These are phyloP conservation scores for Eucalyptus victrix DNA, from an alignment of 345 rosid species.

Conservation along the genomic window DNA sequence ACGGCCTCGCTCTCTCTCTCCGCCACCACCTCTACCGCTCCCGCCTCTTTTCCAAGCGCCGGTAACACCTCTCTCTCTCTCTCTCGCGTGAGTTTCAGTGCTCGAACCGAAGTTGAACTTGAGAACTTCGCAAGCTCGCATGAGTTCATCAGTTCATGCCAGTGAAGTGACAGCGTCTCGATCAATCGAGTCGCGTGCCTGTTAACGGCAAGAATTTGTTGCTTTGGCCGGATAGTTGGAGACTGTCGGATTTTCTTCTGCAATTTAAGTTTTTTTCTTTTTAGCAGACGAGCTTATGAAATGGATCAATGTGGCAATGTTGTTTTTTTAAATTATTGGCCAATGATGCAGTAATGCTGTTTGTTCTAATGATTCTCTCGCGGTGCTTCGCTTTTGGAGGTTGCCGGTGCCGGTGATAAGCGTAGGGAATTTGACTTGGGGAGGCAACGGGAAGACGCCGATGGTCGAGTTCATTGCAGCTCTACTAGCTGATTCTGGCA, in stretches of 20 bases:
- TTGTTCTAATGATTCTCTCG: neutral
- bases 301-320: neutral
- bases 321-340: neutral
- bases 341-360: neutral
- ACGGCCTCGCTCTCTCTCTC: constrained; percentile 32
- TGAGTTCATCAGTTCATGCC: neutral
- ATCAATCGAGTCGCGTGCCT: neutral
- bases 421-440: constrained; percentile 90
- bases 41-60: constrained; percentile 30
- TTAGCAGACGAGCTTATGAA: neutral
- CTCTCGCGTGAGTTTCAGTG: neutral
- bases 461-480: constrained; percentile 68
- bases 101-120: neutral
- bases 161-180: neutral
- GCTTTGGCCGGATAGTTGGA: neutral
- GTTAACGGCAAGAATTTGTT: neutral
- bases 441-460: constrained; percentile 94
- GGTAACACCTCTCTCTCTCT: constrained; percentile 9
- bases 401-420: constrained; percentile 79
- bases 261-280: neutral
- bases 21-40: constrained; percentile 41
- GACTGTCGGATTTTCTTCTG: neutral
- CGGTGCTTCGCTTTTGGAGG: constrained; percentile 16
- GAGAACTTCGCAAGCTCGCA: neutral
- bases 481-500: constrained; percentile 31